Percentiles rank a stretch among this genome's conserved stretches.
These are phyloP conservation scores for Bretziella fagacearum DNA, from an alignment of 2,329 filamentous ascomycete species.

Conservation along the genomic window DNA sequence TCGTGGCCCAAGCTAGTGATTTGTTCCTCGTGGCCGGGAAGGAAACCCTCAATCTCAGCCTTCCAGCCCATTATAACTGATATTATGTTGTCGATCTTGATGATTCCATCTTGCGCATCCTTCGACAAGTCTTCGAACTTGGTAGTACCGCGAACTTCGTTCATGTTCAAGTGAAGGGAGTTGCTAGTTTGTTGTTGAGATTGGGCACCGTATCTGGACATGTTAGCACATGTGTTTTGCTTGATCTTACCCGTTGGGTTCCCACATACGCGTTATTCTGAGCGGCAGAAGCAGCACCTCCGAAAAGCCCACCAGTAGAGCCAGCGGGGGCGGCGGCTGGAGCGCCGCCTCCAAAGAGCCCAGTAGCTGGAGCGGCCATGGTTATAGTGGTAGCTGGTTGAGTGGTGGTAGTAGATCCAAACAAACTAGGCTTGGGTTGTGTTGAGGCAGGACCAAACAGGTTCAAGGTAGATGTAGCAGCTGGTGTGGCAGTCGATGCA, in stretches of 20 bases:
- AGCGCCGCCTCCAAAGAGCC: neutral
- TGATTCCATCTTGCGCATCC: constrained; percentile 61
- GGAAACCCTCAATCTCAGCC: constrained; percentile 55
- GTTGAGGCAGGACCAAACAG: constrained; percentile 6
- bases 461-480: neutral
- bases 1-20: constrained; percentile 31
- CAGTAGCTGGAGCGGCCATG: constrained; percentile 13
- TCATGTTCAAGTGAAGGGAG: constrained; percentile 62
- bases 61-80: constrained; percentile 63
- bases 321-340: constrained; percentile 5
- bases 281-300: constrained; percentile 4
- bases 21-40: constrained; percentile 36
- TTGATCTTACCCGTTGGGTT: neutral
- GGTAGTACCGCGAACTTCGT: constrained; percentile 67
- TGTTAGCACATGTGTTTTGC: neutral
- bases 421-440: constrained; percentile 15
- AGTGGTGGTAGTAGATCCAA: constrained; percentile 8
- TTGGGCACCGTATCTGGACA: constrained; percentile 7
- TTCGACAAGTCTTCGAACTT: constrained; percentile 83
- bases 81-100: constrained; percentile 63
- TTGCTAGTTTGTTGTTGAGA: constrained; percentile 25
- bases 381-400: too few species aligned
- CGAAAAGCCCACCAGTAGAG: constrained; percentile 17
- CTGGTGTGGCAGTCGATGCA: neutral
- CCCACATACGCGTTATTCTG: neutral